Base-by-base conservation (phyloP, 1,284 basidiomycete species). In the Termitomyces sp. region DNA sequence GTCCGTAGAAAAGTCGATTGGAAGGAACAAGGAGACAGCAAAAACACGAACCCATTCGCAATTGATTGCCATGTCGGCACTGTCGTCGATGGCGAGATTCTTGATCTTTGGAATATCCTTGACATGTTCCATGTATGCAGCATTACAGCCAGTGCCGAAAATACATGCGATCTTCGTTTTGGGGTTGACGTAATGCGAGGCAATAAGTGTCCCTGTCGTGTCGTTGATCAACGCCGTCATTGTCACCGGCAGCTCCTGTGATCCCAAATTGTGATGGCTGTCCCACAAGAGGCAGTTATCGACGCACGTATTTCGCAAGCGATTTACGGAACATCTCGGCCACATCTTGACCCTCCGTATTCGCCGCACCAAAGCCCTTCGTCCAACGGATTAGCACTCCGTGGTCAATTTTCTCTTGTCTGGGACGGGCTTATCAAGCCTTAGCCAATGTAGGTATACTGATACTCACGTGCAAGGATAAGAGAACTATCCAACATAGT, bases 81-180 rank as follows among this genome's bases (percentile, higher is more conserved):
- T 73, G 1, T 72, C 73, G 54, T 90, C 84, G 59, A 98, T 79
- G 1, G 86, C 85, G 21, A 95, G 73, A 55, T 84, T 64, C 56
- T 82, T 78, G 62, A 98, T 84, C 80, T 99, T 93, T 48, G 83
- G 82, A 42, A 90, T 87, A 57, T 83, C 77, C 34, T 73, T 72
- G 17, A 95, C 82, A 57, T 87, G 86, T 70, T 99, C 96, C 90
- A 94, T 94, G 68, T 95, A 96, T 4, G 96, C 96, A 0, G 96
- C 97, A 70, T 99, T 99, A 70, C 96, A 99, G 0, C 96, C 96
- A 2, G 96, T 99, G 38, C 96, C 97, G 64, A 98, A 97, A 68
- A 99, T 99, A 68, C 92, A 90, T 1, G 93, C 95, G 61, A 98
- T 96, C 68, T 90, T 90, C 39, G 95, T 97, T 62, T 74, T 76